Conservation (phyloP, 257 asterid genomes). For the Knoxia roxburghii region DNA sequence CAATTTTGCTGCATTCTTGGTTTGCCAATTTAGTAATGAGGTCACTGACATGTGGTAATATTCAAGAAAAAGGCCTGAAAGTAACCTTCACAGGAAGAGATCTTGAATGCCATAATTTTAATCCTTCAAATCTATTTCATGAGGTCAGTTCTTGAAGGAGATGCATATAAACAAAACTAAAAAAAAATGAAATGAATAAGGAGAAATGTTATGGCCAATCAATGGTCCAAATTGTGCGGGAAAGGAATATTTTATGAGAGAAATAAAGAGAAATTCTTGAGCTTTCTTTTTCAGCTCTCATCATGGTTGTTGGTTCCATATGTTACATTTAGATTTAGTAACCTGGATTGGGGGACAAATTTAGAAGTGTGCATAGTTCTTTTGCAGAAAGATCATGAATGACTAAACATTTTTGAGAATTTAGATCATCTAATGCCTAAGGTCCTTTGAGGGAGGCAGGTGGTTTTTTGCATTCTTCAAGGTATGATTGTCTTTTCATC, state of each 20-base stretch:
- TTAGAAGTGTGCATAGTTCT: background rate
- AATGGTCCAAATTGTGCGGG: too few relatives aligned
- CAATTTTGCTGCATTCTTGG: background rate
- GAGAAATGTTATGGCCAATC: too few relatives aligned
- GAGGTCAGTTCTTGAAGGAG: background rate
- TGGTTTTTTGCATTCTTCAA: too few relatives aligned
- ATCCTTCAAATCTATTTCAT: background rate
- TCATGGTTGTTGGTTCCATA: background rate
- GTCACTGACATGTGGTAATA: constrained; percentile 1
- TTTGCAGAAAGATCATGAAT: too few relatives aligned
- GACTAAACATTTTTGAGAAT: too few relatives aligned
- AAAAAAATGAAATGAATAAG: too few relatives aligned
- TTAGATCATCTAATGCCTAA: too few relatives aligned
- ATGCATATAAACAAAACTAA: background rate
- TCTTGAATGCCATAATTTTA: background rate
- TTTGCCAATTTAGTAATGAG: background rate
- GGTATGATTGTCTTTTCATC: too few relatives aligned
- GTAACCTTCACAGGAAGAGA: background rate
- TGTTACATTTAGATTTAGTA: background rate
- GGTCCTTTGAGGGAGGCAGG: too few relatives aligned
- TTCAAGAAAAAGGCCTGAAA: background rate
- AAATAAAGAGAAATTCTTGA: background rate
- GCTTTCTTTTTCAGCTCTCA: background rate
- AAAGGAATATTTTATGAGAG: background rate
- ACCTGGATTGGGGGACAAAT: background rate